Base-by-base conservation (phyloP, 352 stramenopile species). In the Globisporangium echinulatum region DNA sequence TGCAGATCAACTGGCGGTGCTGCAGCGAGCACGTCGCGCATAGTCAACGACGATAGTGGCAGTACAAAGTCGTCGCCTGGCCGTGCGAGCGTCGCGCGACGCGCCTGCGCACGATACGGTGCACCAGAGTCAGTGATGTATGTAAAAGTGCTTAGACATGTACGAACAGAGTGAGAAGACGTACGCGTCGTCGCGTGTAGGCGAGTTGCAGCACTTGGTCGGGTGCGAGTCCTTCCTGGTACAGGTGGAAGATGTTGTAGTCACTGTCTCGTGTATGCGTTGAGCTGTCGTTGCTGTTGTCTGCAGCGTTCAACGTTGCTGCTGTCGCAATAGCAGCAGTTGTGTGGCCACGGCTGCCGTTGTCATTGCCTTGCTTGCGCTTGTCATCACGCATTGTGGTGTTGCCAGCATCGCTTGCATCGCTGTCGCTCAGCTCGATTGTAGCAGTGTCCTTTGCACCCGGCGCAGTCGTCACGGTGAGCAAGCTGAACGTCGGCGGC, bases 191-290 rank as follows among this genome's bases (percentile, higher is more conserved):
- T 15, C 81, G 67, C 10, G 84, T 70, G 56, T 72, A 90, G 39
- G 77, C 75, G 52, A 90, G 61, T 42, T 84, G 81, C 42, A 90
- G 67, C 38, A 76, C 71, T 48, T 88, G 81, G 14, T 88, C 73
- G 0, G 74, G 40, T 7, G 55, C 49, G 36, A 82, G 51, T 5
- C 81, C 81, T 56, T 75, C 61, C 52, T 90, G 81, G 53, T 90
- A 90, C n/a, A 90, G 68, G 36, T 72, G 69, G 58, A 88, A 88
- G 25, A 85, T 62, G 33, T 54, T 60, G 25, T 15, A 42, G 25
- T 2, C 25, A 25, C 33, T 39, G 40, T 44, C 40, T 8, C 11
- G 40, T 13, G 40, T 7, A 8, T 44, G 25, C 25, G 40, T 44
- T 6, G 25, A 33, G 25, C 25, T 44, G 40, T 44, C 40, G 40